Evolutionary conservation across 2,329 filamentous ascomycete species (phyloP).

Genomic region (Penicillium polonicum): DNA sequence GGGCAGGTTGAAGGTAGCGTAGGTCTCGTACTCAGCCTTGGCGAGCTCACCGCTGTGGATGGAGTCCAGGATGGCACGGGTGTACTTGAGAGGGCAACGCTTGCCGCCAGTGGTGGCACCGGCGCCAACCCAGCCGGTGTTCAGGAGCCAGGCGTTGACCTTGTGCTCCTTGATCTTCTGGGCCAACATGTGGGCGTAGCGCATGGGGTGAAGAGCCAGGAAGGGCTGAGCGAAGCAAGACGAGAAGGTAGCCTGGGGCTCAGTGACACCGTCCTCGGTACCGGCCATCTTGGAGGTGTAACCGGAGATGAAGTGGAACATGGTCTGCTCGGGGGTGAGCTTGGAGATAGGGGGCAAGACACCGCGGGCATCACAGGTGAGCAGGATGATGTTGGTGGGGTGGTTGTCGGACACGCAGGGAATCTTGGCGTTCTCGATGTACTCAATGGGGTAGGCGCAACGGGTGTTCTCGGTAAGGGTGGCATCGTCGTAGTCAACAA

Average conservation of each 20-base stretch:
- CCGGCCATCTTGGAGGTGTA: slow-evolving; percentile 99
- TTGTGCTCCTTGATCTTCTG: slow-evolving; percentile 96
- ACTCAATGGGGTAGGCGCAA: slow-evolving; percentile 98
- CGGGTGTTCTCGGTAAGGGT: slow-evolving; percentile 98
- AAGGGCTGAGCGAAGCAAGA: slow-evolving; percentile 99
- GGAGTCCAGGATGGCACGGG: slow-evolving; percentile 93
- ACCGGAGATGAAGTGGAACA: slow-evolving; percentile 99
- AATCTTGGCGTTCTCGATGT: slow-evolving; percentile 98
- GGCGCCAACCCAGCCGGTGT: slow-evolving; percentile 96
- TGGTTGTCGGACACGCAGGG: slow-evolving; percentile 85
- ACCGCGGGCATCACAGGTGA: slow-evolving; percentile 96
- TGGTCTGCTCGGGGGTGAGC: slow-evolving; percentile 89
- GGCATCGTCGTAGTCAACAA: slow-evolving; percentile 91
- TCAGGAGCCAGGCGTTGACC: slow-evolving; percentile 96
- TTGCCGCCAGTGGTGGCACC: slow-evolving; percentile 88
- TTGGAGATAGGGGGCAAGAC: slow-evolving; percentile 98
- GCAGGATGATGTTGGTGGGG: slow-evolving; percentile 95
- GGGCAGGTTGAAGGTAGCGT: slow-evolving; percentile 93
- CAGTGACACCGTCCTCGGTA: slow-evolving; percentile 93
- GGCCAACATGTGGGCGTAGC: slow-evolving; percentile 96
- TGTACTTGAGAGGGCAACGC: slow-evolving; percentile 98
- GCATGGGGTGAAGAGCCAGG: slow-evolving; percentile 98
- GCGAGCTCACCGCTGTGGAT: slow-evolving; percentile 97
- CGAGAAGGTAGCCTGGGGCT: slow-evolving; percentile 98
- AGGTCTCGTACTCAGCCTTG: slow-evolving; percentile 88